Evolutionary conservation across 805 yeast genomes (phyloP).

Genomic region (Hanseniaspora hatyaiensis): DNA sequence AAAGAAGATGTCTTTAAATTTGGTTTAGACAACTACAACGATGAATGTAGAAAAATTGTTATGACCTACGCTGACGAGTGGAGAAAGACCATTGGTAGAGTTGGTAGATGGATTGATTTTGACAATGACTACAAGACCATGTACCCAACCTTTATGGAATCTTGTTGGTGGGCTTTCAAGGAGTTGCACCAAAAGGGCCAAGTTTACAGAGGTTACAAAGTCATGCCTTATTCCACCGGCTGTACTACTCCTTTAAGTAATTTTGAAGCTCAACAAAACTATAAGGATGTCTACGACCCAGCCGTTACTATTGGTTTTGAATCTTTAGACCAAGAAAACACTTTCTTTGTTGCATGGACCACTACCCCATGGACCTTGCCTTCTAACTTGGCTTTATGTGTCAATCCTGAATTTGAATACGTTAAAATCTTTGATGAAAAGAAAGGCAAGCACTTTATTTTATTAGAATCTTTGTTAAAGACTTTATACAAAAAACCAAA

Average conservation of each 20-base stretch:
- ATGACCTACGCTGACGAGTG: conserved; percentile 95
- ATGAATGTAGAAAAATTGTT: conserved; percentile 90
- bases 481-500: conserved; percentile 90
- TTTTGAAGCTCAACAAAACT: conserved; percentile 96
- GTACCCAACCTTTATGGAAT: conserved; percentile 94
- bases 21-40: conserved; percentile 91
- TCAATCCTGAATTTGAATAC: conserved; percentile 81
- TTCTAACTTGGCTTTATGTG: conserved; percentile 83
- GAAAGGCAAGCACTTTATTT: conserved; percentile 64
- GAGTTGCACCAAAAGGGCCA: conserved; percentile 72
- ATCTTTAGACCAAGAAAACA: conserved; percentile 64
- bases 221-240: conserved; percentile 98
- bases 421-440: conserved; percentile 87
- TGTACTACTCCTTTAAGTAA: conserved; percentile 92
- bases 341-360: conserved; percentile 92
- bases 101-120: conserved; percentile 99
- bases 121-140: conserved; percentile 96
- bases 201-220: conserved; percentile 90
- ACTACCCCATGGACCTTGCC: conserved; percentile 99
- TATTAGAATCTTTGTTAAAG: conserved; percentile 71
- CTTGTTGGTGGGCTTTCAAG: conserved; percentile 98
- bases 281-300: conserved; percentile 94
- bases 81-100: conserved; percentile 83
- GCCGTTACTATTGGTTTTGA: conserved; percentile 89
- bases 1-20: conserved; percentile 87